These are phyloP conservation scores for Isatis lusitanica DNA, from an alignment of 441 rosid genomes.

Conservation along the genomic window DNA sequence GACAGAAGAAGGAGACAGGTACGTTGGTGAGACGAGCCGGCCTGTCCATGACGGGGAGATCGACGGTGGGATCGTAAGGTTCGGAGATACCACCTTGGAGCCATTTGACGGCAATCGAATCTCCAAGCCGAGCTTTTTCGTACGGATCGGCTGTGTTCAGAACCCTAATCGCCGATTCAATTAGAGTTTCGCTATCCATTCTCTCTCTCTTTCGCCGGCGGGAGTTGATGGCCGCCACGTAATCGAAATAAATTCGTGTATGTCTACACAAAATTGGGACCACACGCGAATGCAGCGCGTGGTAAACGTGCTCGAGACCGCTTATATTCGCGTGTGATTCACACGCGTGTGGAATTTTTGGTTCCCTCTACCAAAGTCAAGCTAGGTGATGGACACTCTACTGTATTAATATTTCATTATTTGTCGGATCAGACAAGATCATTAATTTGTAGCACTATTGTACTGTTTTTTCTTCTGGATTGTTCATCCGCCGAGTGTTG, in stretches of 20 bases:
- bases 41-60: constrained; percentile 69
- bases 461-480: too few species aligned
- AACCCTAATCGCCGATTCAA: constrained; percentile 68
- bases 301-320: background rate
- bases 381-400: too few species aligned
- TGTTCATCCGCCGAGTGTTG: background rate
- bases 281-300: background rate
- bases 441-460: background rate
- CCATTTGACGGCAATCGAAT: constrained; percentile 64
- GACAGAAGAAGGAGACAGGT: background rate
- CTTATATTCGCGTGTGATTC: background rate
- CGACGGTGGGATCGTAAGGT: constrained; percentile 50
- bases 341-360: background rate
- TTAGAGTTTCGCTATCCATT: constrained; percentile 55
- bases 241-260: background rate
- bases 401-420: background rate
- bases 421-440: background rate
- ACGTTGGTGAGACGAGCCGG: constrained; percentile 77
- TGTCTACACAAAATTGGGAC: background rate
- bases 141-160: constrained; percentile 78
- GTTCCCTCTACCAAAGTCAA: background rate
- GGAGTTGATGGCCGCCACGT: background rate
- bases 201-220: constrained; percentile 24
- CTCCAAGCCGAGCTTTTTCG: constrained; percentile 81
- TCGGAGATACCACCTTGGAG: constrained; percentile 62